These are phyloP conservation scores for Neurospora sp. DNA, from an alignment of 2,329 filamentous ascomycete genomes.

Conservation along the genomic window DNA sequence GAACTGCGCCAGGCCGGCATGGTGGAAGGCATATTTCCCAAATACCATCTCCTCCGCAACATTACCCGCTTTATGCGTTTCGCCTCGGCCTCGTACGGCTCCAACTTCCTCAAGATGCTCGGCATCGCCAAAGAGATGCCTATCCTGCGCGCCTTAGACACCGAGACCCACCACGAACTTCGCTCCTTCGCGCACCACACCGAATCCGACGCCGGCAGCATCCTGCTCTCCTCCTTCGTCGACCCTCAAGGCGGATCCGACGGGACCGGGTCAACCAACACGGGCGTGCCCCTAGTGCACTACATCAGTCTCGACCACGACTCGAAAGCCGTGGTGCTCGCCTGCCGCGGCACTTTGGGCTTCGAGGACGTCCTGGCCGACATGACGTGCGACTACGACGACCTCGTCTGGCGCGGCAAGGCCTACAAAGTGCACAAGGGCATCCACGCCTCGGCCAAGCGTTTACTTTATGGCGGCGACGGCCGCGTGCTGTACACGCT, in stretches of 20 bases:
- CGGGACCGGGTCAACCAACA: conserved; percentile 52
- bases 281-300: conserved; percentile 61
- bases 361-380: conserved; percentile 67
- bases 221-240: conserved; percentile 61
- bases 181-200: conserved; percentile 56
- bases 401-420: conserved; percentile 52
- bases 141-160: conserved; percentile 29
- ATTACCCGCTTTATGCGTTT: conserved; percentile 57
- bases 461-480: conserved; percentile 58
- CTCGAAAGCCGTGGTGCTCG: conserved; percentile 62
- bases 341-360: conserved; percentile 61
- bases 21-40: conserved; percentile 50
- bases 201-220: conserved; percentile 44
- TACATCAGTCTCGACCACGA: conserved; percentile 65
- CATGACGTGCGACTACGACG: conserved; percentile 65
- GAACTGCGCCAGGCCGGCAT: conserved; percentile 41
- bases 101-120: conserved; percentile 52
- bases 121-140: conserved; percentile 47
- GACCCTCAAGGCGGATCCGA: conserved; percentile 60
- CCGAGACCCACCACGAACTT: conserved; percentile 47
- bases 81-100: conserved; percentile 57
- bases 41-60: conserved; percentile 49
- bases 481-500: conserved; percentile 58
- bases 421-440: conserved; percentile 65
- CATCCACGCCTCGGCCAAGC: conserved; percentile 60